These are phyloP conservation scores for Yamadazyma laniorum DNA, from an alignment of 805 yeast genomes.

Conservation along the genomic window DNA sequence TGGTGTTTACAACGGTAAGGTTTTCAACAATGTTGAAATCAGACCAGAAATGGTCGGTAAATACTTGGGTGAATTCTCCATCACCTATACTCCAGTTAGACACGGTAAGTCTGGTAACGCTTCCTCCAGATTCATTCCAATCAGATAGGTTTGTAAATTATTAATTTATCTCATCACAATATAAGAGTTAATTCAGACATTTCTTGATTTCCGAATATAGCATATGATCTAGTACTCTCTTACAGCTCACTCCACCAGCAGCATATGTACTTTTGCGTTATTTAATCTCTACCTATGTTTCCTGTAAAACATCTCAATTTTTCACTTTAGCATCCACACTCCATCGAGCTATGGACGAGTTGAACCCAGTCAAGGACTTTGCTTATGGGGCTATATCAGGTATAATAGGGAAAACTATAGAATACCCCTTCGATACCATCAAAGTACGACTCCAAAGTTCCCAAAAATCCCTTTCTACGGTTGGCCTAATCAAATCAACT, in stretches of 20 bases:
- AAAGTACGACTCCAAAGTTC: constrained; percentile 82
- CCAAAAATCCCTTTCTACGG: constrained; percentile 46
- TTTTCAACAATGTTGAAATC: constrained; percentile 97
- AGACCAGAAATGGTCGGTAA: constrained; percentile 99
- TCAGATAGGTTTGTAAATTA: constrained; percentile 28
- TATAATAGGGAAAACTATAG: constrained; percentile 77
- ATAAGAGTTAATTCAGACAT: constrained; percentile 1
- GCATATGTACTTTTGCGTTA: too few species aligned
- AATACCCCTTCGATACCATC: constrained; percentile 90
- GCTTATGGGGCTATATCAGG: constrained; percentile 65
- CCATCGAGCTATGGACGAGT: constrained; percentile 4
- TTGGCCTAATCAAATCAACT: constrained; percentile 64
- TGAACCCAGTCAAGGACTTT: constrained; percentile 36
- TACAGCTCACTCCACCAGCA: too few species aligned
- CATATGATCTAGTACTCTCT: too few species aligned
- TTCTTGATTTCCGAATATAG: too few species aligned
- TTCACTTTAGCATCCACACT: background rate
- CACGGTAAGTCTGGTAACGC: constrained; percentile 97
- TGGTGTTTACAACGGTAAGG: constrained; percentile 99
- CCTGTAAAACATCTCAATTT: too few species aligned
- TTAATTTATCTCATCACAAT: constrained; percentile 9
- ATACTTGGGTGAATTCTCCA: constrained; percentile 99
- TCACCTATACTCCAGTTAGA: constrained; percentile 99
- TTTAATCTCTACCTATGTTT: too few species aligned
- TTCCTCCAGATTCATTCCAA: constrained; percentile 76